Evolutionary conservation across 345 rosid species (phyloP).

Genomic region (Rhodamnia rubescens): DNA sequence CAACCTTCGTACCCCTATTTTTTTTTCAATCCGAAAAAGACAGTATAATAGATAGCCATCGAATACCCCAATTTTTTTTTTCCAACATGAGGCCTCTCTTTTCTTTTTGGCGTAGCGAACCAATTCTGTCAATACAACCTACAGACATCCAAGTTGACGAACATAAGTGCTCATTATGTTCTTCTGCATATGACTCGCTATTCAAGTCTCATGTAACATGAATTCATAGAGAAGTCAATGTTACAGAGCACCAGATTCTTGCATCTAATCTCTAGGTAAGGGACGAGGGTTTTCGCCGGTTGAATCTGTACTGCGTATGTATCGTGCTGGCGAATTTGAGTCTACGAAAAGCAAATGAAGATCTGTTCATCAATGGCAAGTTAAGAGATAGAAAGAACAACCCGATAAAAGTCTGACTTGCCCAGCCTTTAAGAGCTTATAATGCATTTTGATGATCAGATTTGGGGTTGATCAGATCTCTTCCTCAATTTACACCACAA

Average conservation of each 20-base stretch:
- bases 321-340: neutral
- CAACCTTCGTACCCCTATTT: too few relatives aligned
- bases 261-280: neutral
- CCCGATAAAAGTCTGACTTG: neutral
- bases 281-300: neutral
- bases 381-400: neutral
- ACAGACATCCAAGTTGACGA: neutral
- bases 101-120: neutral
- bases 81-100: neutral
- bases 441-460: neutral
- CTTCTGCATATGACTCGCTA: neutral
- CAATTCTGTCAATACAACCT: neutral
- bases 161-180: neutral
- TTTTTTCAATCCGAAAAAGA: neutral
- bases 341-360: neutral
- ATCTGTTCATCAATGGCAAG: neutral
- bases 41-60: neutral
- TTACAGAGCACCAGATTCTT: neutral
- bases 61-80: neutral
- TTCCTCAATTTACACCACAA: constrained; percentile 74
- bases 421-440: neutral
- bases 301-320: neutral
- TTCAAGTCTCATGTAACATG: neutral
- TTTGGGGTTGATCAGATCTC: constrained; percentile 19
- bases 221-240: neutral